These are phyloP conservation scores for Tribonema minus DNA, from an alignment of 108 stramenopile genomes.

Conservation along the genomic window DNA sequence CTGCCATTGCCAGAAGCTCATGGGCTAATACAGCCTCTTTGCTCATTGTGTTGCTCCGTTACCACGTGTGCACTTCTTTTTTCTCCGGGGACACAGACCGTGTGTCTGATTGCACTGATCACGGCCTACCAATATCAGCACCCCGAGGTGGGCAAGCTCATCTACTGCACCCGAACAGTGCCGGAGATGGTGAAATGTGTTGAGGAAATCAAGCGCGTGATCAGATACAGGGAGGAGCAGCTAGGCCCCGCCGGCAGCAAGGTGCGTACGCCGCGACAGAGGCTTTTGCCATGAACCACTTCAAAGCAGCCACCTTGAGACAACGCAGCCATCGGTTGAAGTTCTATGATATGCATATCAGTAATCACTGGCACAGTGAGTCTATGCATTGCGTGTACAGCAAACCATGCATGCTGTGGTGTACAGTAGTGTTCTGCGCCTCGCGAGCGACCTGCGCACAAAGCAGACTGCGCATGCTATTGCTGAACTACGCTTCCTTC, in stretches of 20 bases:
- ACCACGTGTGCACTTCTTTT: too few species aligned
- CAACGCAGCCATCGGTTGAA: too few species aligned
- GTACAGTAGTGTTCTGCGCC: background rate
- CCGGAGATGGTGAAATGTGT: conserved; percentile 98
- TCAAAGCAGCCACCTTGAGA: background rate
- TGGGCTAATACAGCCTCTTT: too few species aligned
- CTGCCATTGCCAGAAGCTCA: too few species aligned
- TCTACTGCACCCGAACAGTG: conserved; percentile 99
- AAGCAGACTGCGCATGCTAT: too few species aligned
- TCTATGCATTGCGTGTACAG: background rate
- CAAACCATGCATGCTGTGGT: background rate
- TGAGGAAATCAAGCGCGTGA: conserved; percentile 89
- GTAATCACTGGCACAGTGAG: too few species aligned
- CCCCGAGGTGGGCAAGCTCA: conserved; percentile 87
- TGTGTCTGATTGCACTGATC: conserved; percentile 87
- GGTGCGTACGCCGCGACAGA: background rate
- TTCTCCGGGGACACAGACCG: conserved; percentile 70
- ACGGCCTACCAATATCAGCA: conserved; percentile 91
- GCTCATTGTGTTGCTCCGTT: too few species aligned
- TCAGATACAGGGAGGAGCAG: conserved; percentile 74
- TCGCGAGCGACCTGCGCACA: background rate
- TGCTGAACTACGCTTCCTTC: background rate
- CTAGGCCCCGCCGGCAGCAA: conserved; percentile 58
- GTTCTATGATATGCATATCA: too few species aligned
- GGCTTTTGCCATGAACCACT: background rate